Conservation (phyloP, 2,329 filamentous ascomycete genomes). For the Scytalidium sp. region DNA sequence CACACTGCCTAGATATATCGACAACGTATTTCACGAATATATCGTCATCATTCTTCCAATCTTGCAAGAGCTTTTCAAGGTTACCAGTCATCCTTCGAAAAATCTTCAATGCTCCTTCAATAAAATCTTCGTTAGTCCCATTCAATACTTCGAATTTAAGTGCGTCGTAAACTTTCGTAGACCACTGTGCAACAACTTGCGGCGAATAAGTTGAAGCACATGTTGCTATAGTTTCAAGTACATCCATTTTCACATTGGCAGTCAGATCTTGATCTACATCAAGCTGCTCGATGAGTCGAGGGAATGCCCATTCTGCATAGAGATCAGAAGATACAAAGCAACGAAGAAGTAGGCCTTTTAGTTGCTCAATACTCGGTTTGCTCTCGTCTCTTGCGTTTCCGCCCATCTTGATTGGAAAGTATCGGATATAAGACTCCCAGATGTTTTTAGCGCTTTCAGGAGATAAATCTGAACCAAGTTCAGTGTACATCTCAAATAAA, state of each 20-base stretch:
- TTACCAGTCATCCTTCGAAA: conserved; percentile 6
- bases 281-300: conserved; percentile 18
- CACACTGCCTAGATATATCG: conserved; percentile 9
- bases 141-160: conserved; percentile 31
- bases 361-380: conserved; percentile 14
- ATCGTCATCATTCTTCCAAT: conserved; percentile 6
- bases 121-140: conserved; percentile 25
- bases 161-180: conserved; percentile 25
- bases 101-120: conserved; percentile 19
- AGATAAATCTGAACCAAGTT: conserved; percentile 12
- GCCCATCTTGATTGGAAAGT: conserved; percentile 25
- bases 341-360: conserved; percentile 17
- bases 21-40: conserved; percentile 8
- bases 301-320: conserved; percentile 21
- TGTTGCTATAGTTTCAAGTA: conserved; percentile 13
- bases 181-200: conserved; percentile 12
- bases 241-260: conserved; percentile 27
- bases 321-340: conserved; percentile 23
- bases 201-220: conserved; percentile 13
- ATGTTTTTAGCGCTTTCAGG: conserved; percentile 11
- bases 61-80: not conserved
- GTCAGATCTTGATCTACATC: conserved; percentile 20
- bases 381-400: conserved; percentile 9
- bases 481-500: conserved; percentile 20
- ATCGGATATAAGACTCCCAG: conserved; percentile 24